Percentiles rank a stretch among this genome's conserved stretches.
Conservation (phyloP, 805 yeast species). For the Saccharomyces kudriavzevii region DNA sequence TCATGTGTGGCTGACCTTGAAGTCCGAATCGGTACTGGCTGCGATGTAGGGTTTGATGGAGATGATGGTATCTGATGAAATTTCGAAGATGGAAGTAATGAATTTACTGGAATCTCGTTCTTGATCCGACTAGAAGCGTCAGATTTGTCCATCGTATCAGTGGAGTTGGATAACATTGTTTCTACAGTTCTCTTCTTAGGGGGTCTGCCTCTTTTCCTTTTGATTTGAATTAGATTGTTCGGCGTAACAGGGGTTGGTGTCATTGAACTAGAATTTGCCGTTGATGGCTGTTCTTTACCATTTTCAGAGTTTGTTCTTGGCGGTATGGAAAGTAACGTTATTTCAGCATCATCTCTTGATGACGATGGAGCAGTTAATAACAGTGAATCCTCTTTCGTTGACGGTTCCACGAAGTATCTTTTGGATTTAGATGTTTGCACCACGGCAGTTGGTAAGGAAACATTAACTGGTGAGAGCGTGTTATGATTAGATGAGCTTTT, state of each 20-base stretch:
- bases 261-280: constrained; percentile 1
- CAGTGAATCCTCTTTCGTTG: constrained; percentile 6
- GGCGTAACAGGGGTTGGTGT: constrained; percentile 3
- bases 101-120: background rate
- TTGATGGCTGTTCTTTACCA: background rate
- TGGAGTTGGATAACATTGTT: constrained; percentile 12
- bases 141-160: background rate
- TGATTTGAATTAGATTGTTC: constrained; percentile 1
- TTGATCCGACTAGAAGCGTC: background rate
- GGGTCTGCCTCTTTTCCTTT: constrained; percentile 30
- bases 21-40: background rate
- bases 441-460: constrained; percentile 22
- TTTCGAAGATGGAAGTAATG: background rate
- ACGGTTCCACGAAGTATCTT: constrained; percentile 27
- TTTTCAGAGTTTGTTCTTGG: background rate
- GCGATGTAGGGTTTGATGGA: background rate
- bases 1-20: background rate
- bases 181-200: constrained; percentile 28
- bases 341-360: background rate
- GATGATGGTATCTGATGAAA: background rate
- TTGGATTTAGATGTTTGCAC: constrained; percentile 26
- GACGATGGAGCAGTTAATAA: background rate
- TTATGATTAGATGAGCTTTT: background rate
- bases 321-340: background rate
- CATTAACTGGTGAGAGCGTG: constrained; percentile 9